A percentile compares a stretch with the other conserved stretches of the same genome.
Conservation (phyloP, 306 rosid species). For the Medicago ruthenica region DNA sequence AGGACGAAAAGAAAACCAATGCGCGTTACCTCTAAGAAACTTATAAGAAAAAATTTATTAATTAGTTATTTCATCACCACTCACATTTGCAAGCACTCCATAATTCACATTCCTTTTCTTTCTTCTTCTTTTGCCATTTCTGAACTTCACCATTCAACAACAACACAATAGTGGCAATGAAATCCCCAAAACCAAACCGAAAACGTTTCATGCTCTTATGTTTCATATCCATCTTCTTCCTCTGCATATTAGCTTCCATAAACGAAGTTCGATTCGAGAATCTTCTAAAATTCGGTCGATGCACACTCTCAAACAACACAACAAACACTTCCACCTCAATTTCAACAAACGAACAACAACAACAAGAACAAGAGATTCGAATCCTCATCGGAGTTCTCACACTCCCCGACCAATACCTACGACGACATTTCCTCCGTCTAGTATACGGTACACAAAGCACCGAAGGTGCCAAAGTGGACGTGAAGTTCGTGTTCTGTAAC, state of each 20-base stretch:
- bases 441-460: conserved; percentile 77
- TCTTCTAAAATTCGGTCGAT: conserved; percentile 51
- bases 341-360: not conserved
- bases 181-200: conserved; percentile 46
- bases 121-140: not conserved
- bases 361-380: conserved; percentile 53
- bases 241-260: conserved; percentile 72
- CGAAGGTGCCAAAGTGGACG: conserved; percentile 65
- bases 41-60: conserved; percentile 24
- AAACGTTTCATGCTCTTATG: conserved; percentile 57
- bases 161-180: conserved; percentile 35
- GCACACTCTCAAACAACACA: conserved; percentile 40
- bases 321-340: conserved; percentile 29
- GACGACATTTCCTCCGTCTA: conserved; percentile 91
- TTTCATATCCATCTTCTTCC: conserved; percentile 62
- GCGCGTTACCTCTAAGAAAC: conserved; percentile 67
- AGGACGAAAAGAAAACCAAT: conserved; percentile 52
- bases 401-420: conserved; percentile 88
- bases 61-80: conserved; percentile 15
- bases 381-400: conserved; percentile 84
- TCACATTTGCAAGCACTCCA: not conserved
- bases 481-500: conserved; percentile 89
- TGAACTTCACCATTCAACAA: conserved; percentile 3
- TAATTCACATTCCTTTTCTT: not conserved
- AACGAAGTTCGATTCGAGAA: conserved; percentile 65